These are phyloP conservation scores for Takashimella koratensis DNA, from an alignment of 1,284 basidiomycete genomes.

Conservation along the genomic window DNA sequence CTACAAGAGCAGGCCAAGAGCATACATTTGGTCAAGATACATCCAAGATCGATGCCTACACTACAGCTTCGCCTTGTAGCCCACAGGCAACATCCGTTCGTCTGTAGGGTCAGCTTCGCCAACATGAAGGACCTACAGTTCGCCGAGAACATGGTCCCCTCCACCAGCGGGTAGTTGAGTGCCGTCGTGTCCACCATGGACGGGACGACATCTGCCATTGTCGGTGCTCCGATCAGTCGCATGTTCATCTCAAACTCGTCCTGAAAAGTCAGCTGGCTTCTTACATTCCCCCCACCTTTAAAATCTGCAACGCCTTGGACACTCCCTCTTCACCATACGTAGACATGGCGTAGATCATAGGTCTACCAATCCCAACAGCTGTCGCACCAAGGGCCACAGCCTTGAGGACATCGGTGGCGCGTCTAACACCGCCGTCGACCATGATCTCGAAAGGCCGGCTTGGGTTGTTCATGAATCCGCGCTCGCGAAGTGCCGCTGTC, in stretches of 20 bases:
- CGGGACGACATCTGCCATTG: slow-evolving; percentile 70
- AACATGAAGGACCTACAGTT: slow-evolving; percentile 58
- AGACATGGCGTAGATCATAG: slow-evolving; percentile 85
- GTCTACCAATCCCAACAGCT: slow-evolving; percentile 66
- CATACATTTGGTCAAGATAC: too few relatives aligned
- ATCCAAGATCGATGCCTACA: not conserved
- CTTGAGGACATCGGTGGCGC: slow-evolving; percentile 89
- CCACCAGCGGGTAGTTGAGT: slow-evolving; percentile 57
- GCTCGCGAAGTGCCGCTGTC: slow-evolving; percentile 65
- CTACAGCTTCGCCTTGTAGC: slow-evolving; percentile 26
- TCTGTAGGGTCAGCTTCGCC: slow-evolving; percentile 11
- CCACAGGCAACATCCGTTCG: slow-evolving; percentile 29
- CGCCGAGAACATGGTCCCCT: slow-evolving; percentile 65
- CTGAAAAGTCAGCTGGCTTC: too few relatives aligned
- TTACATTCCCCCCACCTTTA: slow-evolving; percentile 70
- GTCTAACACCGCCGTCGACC: slow-evolving; percentile 86
- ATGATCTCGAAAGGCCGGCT: slow-evolving; percentile 67
- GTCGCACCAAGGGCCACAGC: slow-evolving; percentile 88
- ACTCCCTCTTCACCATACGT: slow-evolving; percentile 79
- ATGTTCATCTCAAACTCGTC: slow-evolving; percentile 95
- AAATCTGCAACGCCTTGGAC: slow-evolving; percentile 69
- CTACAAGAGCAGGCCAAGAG: too few relatives aligned
- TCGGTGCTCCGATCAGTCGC: slow-evolving; percentile 77
- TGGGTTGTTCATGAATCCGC: slow-evolving; percentile 54
- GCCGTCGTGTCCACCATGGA: slow-evolving; percentile 79